Percentiles rank a stretch among this genome's conserved stretches.
phyloP scores from a whole-genome alignment of 306 rosid species.

The Begonia loranthoides region DNA sequence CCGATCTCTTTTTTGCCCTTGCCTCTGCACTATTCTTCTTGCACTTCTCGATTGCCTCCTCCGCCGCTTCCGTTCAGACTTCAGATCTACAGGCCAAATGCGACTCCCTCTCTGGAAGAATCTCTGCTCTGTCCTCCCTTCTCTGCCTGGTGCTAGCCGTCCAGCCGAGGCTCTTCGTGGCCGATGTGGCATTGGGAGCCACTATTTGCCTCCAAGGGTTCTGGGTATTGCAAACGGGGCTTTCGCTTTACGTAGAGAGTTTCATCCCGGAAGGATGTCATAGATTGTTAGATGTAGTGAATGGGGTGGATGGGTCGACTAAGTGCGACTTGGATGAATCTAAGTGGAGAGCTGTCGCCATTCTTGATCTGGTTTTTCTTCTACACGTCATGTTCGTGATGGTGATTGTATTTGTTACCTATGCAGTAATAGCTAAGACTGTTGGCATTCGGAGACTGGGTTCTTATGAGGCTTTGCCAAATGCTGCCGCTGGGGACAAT shows the following conservation, averaged over 20 bases:
- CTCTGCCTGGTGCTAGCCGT: slow-evolving; percentile 42
- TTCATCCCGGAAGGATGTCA: slow-evolving; percentile 94
- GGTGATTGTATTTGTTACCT: slow-evolving; percentile 32
- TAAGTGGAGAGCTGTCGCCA: slow-evolving; percentile 57
- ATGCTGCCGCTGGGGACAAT: slow-evolving; percentile 25
- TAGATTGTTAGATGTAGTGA: slow-evolving; percentile 54
- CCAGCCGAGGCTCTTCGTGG: slow-evolving; percentile 55
- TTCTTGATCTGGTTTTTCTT: slow-evolving; percentile 61
- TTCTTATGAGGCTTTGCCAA: slow-evolving; percentile 67
- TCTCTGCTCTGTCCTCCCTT: slow-evolving; percentile 37
- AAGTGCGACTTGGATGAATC: slow-evolving; percentile 80
- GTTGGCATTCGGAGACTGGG: slow-evolving; percentile 42
- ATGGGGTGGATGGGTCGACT: slow-evolving; percentile 77
- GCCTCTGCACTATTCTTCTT: slow-evolving; percentile 57
- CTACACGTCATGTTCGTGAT: slow-evolving; percentile 49
- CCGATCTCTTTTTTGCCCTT: slow-evolving; percentile 57
- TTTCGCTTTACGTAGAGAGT: slow-evolving; percentile 68
- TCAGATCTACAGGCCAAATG: slow-evolving; percentile 75
- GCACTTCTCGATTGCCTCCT: slow-evolving; percentile 30
- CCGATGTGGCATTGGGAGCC: slow-evolving; percentile 49
- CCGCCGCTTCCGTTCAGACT: slow-evolving; percentile 46
- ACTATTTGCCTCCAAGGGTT: slow-evolving; percentile 56
- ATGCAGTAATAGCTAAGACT: slow-evolving; percentile 30
- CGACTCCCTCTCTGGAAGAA: slow-evolving; percentile 34
- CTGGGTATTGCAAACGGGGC: slow-evolving; percentile 75